Evolutionary conservation across 1,284 basidiomycete genomes (phyloP).

Genomic region (Afroboletus lepidellus): DNA sequence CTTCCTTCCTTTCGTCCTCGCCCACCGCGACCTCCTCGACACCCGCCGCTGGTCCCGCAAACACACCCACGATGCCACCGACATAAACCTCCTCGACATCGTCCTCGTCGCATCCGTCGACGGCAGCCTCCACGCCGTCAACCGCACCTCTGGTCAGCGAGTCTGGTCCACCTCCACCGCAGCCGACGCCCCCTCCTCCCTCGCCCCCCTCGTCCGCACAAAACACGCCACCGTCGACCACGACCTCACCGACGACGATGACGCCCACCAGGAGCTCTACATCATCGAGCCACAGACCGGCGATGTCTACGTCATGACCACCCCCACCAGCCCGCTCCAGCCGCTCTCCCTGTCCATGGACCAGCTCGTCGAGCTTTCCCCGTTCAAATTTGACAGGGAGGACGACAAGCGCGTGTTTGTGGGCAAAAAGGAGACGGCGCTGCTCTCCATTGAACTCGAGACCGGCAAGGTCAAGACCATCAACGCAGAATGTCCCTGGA

Average conservation of each 20-base stretch:
- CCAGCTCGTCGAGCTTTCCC: conserved; percentile 85
- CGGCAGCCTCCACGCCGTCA: conserved; percentile 85
- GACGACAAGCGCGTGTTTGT: conserved; percentile 73
- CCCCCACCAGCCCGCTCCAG: conserved; percentile 64
- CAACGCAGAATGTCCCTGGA: conserved; percentile 75
- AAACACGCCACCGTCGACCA: conserved; percentile 55
- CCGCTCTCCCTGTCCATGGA: conserved; percentile 84
- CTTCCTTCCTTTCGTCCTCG: conserved; percentile 12
- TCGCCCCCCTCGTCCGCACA: conserved; percentile 72
- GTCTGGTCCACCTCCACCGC: conserved; percentile 81
- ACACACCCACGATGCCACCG: conserved; percentile 27
- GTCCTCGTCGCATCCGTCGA: conserved; percentile 88
- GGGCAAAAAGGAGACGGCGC: conserved; percentile 80
- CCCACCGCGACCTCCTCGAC: conserved; percentile 15
- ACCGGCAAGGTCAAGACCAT: conserved; percentile 81
- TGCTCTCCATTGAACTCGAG: conserved; percentile 78
- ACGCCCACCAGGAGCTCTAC: conserved; percentile 70
- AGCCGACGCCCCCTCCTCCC: conserved; percentile 47
- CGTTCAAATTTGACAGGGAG: conserved; percentile 73
- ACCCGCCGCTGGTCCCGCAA: background rate
- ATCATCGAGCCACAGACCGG: conserved; percentile 90
- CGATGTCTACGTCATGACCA: conserved; percentile 80
- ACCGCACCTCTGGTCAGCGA: conserved; percentile 71
- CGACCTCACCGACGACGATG: conserved; percentile 54
- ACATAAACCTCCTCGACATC: conserved; percentile 68